Conservation (phyloP, 1,139 yeast genomes). For the Candida sp. region DNA sequence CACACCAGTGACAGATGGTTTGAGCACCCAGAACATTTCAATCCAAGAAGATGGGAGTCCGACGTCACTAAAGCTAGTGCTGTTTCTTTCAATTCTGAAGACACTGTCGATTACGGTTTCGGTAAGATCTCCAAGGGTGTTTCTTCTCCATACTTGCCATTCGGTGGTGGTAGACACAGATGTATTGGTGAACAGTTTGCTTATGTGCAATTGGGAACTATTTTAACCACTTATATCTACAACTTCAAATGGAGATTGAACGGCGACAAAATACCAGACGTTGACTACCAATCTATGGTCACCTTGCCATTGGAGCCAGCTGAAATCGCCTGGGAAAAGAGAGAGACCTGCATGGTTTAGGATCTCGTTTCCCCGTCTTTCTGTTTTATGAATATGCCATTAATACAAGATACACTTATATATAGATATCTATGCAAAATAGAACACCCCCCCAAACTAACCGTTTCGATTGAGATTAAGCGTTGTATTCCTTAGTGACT, state of each 20-base stretch:
- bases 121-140: slow-evolving; percentile 98
- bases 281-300: slow-evolving; percentile 94
- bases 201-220: slow-evolving; percentile 88
- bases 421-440: background rate
- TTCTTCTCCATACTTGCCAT: slow-evolving; percentile 92
- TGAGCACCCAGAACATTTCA: slow-evolving; percentile 70
- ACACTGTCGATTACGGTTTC: slow-evolving; percentile 88
- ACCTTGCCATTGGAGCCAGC: slow-evolving; percentile 88
- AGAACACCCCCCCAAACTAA: background rate
- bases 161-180: slow-evolving; percentile 99
- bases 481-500: no score
- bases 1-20: slow-evolving; percentile 78
- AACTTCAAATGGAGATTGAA: slow-evolving; percentile 79
- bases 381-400: background rate
- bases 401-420: background rate
- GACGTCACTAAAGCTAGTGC: slow-evolving; percentile 34
- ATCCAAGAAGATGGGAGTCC: slow-evolving; percentile 91
- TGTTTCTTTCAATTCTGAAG: slow-evolving; percentile 32
- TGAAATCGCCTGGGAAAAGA: slow-evolving; percentile 74
- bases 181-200: slow-evolving; percentile 99
- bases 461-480: no score
- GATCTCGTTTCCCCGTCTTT: background rate
- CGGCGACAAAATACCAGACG: slow-evolving; percentile 66
- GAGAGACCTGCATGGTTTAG: slow-evolving; percentile 39
- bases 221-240: slow-evolving; percentile 76